Percentiles rank a stretch among this genome's conserved stretches.
Conservation (phyloP, 2,329 filamentous ascomycete genomes). For the Alternaria metachromatica region DNA sequence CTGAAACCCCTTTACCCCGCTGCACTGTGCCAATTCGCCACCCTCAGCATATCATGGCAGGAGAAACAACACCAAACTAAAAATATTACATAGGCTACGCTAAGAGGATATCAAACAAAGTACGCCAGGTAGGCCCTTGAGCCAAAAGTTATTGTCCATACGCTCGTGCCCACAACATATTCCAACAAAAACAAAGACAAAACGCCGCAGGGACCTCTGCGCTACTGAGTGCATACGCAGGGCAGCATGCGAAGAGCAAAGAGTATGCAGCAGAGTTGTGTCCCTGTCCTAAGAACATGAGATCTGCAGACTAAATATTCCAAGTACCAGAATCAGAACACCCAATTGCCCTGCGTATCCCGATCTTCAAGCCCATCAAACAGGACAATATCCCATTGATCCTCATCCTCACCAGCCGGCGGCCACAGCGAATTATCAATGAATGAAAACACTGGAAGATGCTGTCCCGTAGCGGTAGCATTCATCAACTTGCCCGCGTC, state of each 20-base stretch:
- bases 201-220: neutral
- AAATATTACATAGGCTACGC: neutral
- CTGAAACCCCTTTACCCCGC: slow-evolving; percentile 1
- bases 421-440: slow-evolving; percentile 45
- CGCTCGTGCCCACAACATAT: neutral
- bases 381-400: slow-evolving; percentile 46
- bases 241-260: neutral
- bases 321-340: slow-evolving; percentile 12
- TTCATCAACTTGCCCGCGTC: slow-evolving; percentile 38
- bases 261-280: no score
- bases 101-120: neutral
- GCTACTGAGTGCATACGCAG: slow-evolving; percentile 8
- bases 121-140: neutral
- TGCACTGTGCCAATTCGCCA: neutral
- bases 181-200: neutral
- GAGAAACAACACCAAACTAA: neutral
- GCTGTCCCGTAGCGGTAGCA: slow-evolving; percentile 27
- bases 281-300: no score
- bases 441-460: slow-evolving; percentile 44
- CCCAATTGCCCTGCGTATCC: slow-evolving; percentile 45
- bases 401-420: slow-evolving; percentile 13
- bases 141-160: neutral
- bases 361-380: slow-evolving; percentile 45
- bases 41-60: neutral
- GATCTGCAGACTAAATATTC: neutral